Conservation (phyloP, 2,329 filamentous ascomycete species). For the Rutstroemia sp. region DNA sequence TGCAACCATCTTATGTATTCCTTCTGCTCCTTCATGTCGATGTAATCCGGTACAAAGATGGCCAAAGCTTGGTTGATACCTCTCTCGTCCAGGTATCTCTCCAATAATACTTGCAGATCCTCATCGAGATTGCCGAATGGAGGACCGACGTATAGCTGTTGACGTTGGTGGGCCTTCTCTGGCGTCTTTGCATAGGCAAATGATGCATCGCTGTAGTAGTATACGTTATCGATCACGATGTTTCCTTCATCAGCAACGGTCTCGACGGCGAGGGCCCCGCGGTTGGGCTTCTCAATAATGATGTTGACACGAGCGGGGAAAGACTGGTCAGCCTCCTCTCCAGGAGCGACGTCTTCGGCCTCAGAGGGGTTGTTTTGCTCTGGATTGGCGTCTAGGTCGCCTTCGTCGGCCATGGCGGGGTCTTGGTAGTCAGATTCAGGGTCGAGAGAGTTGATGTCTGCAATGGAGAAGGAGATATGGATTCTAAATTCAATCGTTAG, state of each 20-base stretch:
- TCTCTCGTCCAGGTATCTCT: slow-evolving; percentile 90
- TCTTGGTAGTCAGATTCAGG: slow-evolving; percentile 53
- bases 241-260: slow-evolving; percentile 78
- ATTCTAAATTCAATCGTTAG: slow-evolving; percentile 42
- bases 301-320: slow-evolving; percentile 82
- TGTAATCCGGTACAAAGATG: slow-evolving; percentile 89
- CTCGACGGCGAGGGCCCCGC: slow-evolving; percentile 82
- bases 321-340: slow-evolving; percentile 39
- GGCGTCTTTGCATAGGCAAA: slow-evolving; percentile 69
- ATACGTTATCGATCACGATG: slow-evolving; percentile 84
- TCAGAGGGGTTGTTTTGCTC: slow-evolving; percentile 47
- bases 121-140: slow-evolving; percentile 92
- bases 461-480: slow-evolving; percentile 76
- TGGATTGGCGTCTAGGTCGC: slow-evolving; percentile 34
- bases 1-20: slow-evolving; percentile 91
- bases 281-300: slow-evolving; percentile 78
- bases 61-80: slow-evolving; percentile 83
- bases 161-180: slow-evolving; percentile 69
- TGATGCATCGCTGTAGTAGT: slow-evolving; percentile 73
- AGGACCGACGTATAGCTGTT: slow-evolving; percentile 80
- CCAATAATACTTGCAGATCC: slow-evolving; percentile 85
- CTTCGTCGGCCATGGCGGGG: slow-evolving; percentile 45
- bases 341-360: slow-evolving; percentile 47
- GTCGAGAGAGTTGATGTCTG: slow-evolving; percentile 65
- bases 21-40: slow-evolving; percentile 96